These are phyloP conservation scores for Chaetomium cochliodes DNA, from an alignment of 495 filamentous ascomycete genomes.

Conservation along the genomic window DNA sequence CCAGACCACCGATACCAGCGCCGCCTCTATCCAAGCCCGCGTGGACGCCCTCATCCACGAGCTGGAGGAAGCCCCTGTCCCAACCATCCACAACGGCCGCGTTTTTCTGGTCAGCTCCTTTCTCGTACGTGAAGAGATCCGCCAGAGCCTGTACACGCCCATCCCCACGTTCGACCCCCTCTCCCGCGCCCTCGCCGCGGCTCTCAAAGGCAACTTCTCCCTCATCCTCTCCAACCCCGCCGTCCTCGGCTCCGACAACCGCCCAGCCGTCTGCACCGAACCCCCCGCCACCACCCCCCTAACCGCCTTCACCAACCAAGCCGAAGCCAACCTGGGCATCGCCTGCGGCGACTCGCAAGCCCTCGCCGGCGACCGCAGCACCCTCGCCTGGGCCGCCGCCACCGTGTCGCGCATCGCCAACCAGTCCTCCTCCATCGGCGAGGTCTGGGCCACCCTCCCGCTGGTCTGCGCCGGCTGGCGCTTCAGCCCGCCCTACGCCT, in stretches of 20 bases:
- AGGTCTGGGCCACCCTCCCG: slow-evolving; percentile 54
- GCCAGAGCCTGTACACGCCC: slow-evolving; percentile 27
- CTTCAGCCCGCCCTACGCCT: slow-evolving; percentile 30
- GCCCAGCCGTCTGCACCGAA: slow-evolving; percentile 8
- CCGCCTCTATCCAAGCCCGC: slow-evolving; percentile 48
- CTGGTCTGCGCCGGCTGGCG: slow-evolving; percentile 56
- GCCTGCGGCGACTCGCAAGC: slow-evolving; percentile 55
- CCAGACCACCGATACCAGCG: slow-evolving; percentile 46
- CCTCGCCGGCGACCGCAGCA: slow-evolving; percentile 22
- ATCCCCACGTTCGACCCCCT: slow-evolving; percentile 33
- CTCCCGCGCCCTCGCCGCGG: slow-evolving; percentile 27
- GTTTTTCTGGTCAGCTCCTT: slow-evolving; percentile 37
- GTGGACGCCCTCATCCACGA: slow-evolving; percentile 33
- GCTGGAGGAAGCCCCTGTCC: slow-evolving; percentile 26
- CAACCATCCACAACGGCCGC: slow-evolving; percentile 30
- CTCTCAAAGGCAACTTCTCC: slow-evolving; percentile 27
- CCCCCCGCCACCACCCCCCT: too few relatives aligned
- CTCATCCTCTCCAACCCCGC: not conserved
- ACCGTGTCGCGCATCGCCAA: slow-evolving; percentile 41
- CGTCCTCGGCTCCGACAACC: slow-evolving; percentile 8
- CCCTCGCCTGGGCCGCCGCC: slow-evolving; percentile 39
- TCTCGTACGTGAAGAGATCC: slow-evolving; percentile 47
- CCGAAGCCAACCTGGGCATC: slow-evolving; percentile 40
- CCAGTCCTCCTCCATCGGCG: slow-evolving; percentile 52
- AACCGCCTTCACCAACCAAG: too few relatives aligned